phyloP scores from a whole-genome alignment of 345 rosid genomes.

The Camelina sativa region DNA sequence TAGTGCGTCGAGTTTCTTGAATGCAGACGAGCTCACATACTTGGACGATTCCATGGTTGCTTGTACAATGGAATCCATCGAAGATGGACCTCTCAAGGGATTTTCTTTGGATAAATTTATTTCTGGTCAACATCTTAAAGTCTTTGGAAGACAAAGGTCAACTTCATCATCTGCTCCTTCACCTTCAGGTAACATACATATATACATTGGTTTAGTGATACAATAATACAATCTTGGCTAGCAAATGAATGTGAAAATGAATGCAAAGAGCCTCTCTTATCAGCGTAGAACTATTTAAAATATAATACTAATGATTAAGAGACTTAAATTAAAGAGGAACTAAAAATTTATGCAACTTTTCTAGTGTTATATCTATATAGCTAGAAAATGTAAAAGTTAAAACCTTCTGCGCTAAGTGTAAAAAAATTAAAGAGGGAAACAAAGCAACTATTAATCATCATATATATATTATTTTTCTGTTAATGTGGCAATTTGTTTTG shows the following conservation, averaged over 20 bases:
- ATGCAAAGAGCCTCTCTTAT: not conserved
- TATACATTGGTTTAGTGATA: not conserved
- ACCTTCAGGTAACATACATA: conserved; percentile 49
- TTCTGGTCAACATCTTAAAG: conserved; percentile 85
- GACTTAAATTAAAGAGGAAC: not conserved
- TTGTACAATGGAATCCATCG: conserved; percentile 84
- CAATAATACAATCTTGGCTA: not conserved
- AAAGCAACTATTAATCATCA: not conserved
- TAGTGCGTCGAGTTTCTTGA: conserved; percentile 79
- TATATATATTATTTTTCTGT: not conserved
- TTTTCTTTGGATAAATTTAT: conserved; percentile 88
- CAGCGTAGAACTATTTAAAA: not conserved
- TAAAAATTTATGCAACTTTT: not conserved
- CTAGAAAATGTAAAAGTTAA: not conserved
- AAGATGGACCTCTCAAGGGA: conserved; percentile 78
- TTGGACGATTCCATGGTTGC: conserved; percentile 88
- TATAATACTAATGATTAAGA: not conserved
- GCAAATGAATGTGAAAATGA: not conserved
- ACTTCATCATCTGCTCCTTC: conserved; percentile 54
- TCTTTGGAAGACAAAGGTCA: conserved; percentile 81
- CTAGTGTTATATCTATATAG: not conserved
- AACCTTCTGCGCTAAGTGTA: not conserved
- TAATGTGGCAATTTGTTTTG: not conserved
- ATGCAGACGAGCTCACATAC: conserved; percentile 84
- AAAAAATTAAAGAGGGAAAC: not conserved